A percentile compares a stretch with the other conserved stretches of the same genome.
These are phyloP conservation scores for Clarkia xantiana DNA, from an alignment of 345 rosid genomes.

Conservation along the genomic window DNA sequence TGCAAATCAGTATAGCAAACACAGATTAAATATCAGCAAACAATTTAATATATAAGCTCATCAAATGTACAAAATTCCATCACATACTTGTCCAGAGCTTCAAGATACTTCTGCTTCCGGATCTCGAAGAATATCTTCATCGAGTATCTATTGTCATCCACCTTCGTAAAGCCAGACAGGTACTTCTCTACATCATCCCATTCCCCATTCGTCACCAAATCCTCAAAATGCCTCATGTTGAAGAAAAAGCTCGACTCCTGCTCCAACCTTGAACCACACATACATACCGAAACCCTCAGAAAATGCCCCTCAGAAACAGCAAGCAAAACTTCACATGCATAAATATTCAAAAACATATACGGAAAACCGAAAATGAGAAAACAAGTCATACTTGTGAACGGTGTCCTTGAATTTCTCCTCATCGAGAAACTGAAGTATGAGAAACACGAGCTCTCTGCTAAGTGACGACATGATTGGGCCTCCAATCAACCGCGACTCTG, in stretches of 20 bases:
- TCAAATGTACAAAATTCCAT: neutral
- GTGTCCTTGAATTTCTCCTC: conserved; percentile 72
- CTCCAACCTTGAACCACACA: conserved; percentile 41
- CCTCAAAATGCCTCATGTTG: conserved; percentile 67
- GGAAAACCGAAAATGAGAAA: neutral
- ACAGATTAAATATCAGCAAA: neutral
- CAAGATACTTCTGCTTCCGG: conserved; percentile 82
- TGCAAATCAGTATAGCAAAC: conserved; percentile 12
- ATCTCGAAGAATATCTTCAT: conserved; percentile 86
- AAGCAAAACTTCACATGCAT: neutral
- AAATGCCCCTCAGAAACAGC: neutral
- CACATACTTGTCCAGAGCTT: conserved; percentile 61
- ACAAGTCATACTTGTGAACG: conserved; percentile 46
- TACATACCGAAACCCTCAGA: neutral
- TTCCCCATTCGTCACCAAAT: conserved; percentile 60
- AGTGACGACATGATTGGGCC: conserved; percentile 51
- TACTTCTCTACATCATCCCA: conserved; percentile 85
- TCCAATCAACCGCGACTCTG: neutral
- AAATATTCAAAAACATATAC: neutral
- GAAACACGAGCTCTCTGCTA: conserved; percentile 74
- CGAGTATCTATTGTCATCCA: conserved; percentile 79
- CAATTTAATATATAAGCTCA: neutral
- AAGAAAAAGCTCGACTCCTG: conserved; percentile 80
- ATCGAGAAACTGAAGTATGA: conserved; percentile 79
- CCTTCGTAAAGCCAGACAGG: conserved; percentile 73